Evolutionary conservation across 495 filamentous ascomycete species (phyloP).

Genomic region (Penicillium canescens): DNA sequence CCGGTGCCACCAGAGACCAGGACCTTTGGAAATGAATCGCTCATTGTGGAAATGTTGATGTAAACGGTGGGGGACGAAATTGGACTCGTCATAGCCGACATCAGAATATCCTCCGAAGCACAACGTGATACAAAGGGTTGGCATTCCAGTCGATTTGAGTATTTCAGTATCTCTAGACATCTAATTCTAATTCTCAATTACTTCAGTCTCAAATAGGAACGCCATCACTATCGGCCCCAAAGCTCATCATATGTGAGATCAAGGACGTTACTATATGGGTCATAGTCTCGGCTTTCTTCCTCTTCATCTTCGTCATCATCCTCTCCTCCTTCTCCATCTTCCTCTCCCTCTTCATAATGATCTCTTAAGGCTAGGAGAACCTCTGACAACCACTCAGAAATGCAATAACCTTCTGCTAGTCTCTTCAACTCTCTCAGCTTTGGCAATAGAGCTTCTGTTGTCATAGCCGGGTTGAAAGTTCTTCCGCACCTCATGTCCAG

Average conservation of each 20-base stretch:
- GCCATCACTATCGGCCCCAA: no score
- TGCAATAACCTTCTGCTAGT: not conserved
- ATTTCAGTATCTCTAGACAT: no score
- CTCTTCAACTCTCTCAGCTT: slow-evolving; percentile 15
- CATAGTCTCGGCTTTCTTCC: not conserved
- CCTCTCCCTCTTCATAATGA: not conserved
- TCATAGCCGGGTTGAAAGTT: no score
- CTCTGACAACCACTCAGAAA: slow-evolving; percentile 4
- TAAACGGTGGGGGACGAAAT: not conserved
- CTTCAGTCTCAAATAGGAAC: no score
- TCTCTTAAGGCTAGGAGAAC: slow-evolving; percentile 1
- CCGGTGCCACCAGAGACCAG: slow-evolving; percentile 57
- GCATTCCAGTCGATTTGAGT: no score
- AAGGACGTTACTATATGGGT: not conserved
- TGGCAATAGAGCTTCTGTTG: not conserved
- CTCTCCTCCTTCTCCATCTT: no score
- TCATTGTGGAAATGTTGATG: slow-evolving; percentile 15
- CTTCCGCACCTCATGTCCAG: no score
- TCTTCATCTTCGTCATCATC: not conserved
- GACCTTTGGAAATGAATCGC: slow-evolving; percentile 26
- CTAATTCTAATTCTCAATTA: no score
- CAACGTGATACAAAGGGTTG: no score
- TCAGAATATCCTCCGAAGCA: not conserved
- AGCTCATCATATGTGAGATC: no score
- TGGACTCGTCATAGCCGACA: not conserved